Conservation (phyloP, 2,329 filamentous ascomycete species). For the Aureobasidium lini region DNA sequence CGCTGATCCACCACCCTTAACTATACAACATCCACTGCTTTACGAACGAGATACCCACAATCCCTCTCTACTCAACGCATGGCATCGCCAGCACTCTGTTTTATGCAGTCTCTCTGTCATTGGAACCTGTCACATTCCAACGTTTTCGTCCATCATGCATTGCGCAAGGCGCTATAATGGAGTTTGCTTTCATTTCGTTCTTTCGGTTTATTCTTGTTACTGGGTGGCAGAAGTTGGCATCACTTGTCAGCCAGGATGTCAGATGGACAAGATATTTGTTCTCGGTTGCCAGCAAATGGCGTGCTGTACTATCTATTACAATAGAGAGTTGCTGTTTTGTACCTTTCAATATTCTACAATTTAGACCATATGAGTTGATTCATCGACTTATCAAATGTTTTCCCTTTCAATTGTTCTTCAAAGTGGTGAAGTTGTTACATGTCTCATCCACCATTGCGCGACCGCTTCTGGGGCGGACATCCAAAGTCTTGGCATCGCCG, state of each 20-base stretch:
- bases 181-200: not conserved
- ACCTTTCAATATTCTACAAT: not conserved
- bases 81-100: not conserved
- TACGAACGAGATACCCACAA: constrained; percentile 13
- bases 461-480: not conserved
- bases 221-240: not conserved
- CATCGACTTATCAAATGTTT: not conserved
- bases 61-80: not conserved
- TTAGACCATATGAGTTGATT: not conserved
- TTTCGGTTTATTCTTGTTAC: not conserved
- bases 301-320: constrained; percentile 1
- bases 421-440: no score
- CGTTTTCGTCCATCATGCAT: not conserved
- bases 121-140: not conserved
- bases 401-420: not conserved
- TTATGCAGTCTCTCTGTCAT: not conserved
- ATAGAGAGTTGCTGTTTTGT: not conserved
- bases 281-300: not conserved
- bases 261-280: not conserved
- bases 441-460: no score
- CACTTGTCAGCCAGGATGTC: not conserved
- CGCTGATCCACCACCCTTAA: constrained; percentile 15
- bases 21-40: not conserved
- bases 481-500: not conserved
- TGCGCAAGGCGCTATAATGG: constrained; percentile 11